phyloP scores from a whole-genome alignment of 257 asterid species.

The Solanum corneliomulleri region DNA sequence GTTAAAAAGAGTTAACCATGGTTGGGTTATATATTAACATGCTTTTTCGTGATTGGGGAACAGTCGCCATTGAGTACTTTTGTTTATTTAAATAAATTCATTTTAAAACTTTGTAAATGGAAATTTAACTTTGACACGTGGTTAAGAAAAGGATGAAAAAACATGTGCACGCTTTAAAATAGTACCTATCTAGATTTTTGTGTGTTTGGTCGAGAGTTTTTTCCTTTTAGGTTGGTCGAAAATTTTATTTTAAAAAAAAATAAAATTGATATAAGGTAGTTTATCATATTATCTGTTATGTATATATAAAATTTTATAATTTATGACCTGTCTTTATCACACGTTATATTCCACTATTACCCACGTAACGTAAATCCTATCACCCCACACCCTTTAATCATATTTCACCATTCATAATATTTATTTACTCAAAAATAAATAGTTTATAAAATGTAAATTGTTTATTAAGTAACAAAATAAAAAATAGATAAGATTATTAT shows the following conservation, averaged over 20 bases:
- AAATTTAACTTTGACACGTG: not conserved
- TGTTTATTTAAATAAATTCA: not conserved
- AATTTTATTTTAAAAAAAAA: not conserved
- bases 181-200: not conserved
- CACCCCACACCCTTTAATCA: not conserved
- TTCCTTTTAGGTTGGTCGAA: not conserved
- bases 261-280: no score
- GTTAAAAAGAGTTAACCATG: conserved; percentile 39
- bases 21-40: conserved; percentile 23
- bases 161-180: not conserved
- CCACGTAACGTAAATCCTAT: no score
- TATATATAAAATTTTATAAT: no score
- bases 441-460: not conserved
- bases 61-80: conserved; percentile 31
- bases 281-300: no score
- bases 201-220: not conserved
- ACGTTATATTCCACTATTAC: not conserved
- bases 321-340: not conserved
- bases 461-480: not conserved
- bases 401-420: not conserved
- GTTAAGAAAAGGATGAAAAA: not conserved
- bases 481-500: not conserved
- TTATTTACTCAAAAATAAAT: not conserved
- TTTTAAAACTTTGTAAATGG: not conserved
- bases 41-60: conserved; percentile 4